Percentiles rank a stretch among this genome's conserved stretches.
These are phyloP conservation scores for Ascochyta rabiei DNA, from an alignment of 2,329 filamentous ascomycete species.

Conservation along the genomic window DNA sequence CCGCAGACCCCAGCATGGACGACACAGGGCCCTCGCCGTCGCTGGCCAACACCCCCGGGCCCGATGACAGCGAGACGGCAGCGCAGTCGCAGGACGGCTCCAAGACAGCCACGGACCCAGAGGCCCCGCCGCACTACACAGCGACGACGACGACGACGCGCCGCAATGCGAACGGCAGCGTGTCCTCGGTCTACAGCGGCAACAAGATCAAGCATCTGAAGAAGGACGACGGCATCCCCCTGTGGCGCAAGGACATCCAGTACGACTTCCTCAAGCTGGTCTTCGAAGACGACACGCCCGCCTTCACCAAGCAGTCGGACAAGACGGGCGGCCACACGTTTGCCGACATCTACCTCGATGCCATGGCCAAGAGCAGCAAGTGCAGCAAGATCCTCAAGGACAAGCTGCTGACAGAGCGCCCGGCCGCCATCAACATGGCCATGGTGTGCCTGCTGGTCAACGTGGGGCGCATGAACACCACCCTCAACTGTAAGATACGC, in stretches of 20 bases:
- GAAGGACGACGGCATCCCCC: constrained; percentile 84
- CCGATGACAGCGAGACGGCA: constrained; percentile 42
- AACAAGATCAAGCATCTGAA: constrained; percentile 85
- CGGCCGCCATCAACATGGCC: constrained; percentile 95
- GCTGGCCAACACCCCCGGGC: constrained; percentile 36
- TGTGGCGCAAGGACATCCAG: constrained; percentile 88
- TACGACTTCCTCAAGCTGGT: constrained; percentile 83
- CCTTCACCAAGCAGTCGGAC: constrained; percentile 94
- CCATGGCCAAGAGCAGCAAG: constrained; percentile 98
- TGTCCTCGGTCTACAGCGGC: constrained; percentile 70
- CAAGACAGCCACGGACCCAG: constrained; percentile 35
- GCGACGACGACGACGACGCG: constrained; percentile 59
- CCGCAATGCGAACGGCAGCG: constrained; percentile 68
- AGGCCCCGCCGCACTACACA: constrained; percentile 50
- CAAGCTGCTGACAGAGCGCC: constrained; percentile 89
- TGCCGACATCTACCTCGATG: constrained; percentile 96
- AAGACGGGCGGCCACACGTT: constrained; percentile 75
- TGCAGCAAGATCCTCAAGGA: constrained; percentile 98
- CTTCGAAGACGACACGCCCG: constrained; percentile 74
- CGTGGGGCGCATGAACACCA: constrained; percentile 98
- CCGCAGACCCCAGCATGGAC: constrained; percentile 44
- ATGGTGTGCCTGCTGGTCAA: constrained; percentile 99
- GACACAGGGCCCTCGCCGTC: constrained; percentile 38
- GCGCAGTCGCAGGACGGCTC: constrained; percentile 36
- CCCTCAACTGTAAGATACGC: constrained; percentile 79